Evolutionary conservation across 2,329 filamentous ascomycete species (phyloP).

Genomic region (Sordariomycetes sp.): DNA sequence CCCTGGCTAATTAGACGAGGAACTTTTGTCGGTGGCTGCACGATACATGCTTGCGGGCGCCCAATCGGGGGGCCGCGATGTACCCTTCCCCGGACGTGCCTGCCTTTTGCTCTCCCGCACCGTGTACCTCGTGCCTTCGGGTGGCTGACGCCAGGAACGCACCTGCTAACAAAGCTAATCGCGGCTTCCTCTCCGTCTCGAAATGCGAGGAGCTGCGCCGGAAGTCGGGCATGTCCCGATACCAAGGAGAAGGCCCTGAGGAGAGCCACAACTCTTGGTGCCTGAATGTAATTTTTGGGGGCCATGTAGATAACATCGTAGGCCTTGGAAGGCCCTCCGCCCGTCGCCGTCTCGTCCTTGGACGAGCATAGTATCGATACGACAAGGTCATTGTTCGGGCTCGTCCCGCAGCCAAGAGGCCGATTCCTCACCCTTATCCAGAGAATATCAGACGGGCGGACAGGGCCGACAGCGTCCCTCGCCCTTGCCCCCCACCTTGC

Average conservation of each 20-base stretch:
- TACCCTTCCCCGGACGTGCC: not conserved
- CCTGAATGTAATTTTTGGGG: no score
- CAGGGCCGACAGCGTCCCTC: not conserved
- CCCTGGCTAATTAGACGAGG: constrained; percentile 5
- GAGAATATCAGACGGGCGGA: not conserved
- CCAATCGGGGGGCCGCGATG: not conserved
- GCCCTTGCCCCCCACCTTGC: not conserved
- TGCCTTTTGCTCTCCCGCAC: not conserved
- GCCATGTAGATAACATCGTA: no score
- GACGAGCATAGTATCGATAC: no score
- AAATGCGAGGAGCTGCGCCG: not conserved
- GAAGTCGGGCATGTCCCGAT: not conserved
- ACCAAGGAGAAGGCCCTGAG: not conserved
- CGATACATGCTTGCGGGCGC: not conserved
- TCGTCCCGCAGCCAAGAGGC: no score
- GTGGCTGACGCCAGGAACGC: not conserved
- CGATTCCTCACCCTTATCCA: not conserved
- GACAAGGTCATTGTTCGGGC: no score
- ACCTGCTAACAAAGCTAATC: not conserved
- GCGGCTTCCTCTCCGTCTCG: not conserved
- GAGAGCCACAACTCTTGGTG: no score
- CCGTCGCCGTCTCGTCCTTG: no score
- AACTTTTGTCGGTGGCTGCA: constrained; percentile 3
- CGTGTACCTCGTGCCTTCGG: not conserved
- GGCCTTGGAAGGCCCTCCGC: no score